Evolutionary conservation across 805 yeast species (phyloP).

Genomic region (Cyberlindnera euphorbiae): DNA sequence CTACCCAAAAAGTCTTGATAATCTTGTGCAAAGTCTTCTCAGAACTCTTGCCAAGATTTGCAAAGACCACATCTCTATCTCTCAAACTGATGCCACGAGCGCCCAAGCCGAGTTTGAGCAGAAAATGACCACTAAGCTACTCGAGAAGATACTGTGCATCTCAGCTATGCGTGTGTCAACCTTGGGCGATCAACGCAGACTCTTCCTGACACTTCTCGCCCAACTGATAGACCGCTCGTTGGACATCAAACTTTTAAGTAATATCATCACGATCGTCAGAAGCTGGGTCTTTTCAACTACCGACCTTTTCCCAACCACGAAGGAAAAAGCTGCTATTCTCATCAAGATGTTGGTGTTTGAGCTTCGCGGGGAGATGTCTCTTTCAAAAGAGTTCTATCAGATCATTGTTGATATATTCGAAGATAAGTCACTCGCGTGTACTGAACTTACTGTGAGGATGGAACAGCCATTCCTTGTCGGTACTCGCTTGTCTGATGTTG

Average conservation of each 20-base stretch:
- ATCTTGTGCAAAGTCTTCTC: constrained; percentile 71
- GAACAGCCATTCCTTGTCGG: constrained; percentile 97
- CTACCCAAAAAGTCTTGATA: constrained; percentile 69
- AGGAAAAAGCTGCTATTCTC: constrained; percentile 92
- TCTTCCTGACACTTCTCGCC: constrained; percentile 79
- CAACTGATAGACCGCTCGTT: constrained; percentile 85
- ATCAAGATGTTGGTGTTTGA: constrained; percentile 94
- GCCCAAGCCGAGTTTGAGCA: constrained; percentile 61
- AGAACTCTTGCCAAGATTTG: constrained; percentile 85
- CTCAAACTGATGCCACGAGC: constrained; percentile 34
- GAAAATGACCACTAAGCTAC: constrained; percentile 67
- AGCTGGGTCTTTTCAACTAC: constrained; percentile 84
- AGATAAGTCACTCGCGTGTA: constrained; percentile 67
- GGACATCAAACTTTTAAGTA: constrained; percentile 68
- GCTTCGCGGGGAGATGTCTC: constrained; percentile 74
- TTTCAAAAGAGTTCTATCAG: constrained; percentile 74
- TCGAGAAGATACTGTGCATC: constrained; percentile 72
- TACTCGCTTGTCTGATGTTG: constrained; percentile 74
- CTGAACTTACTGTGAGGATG: constrained; percentile 90
- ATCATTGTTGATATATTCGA: constrained; percentile 86
- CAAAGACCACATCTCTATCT: constrained; percentile 72
- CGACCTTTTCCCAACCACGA: constrained; percentile 87
- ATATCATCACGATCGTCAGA: constrained; percentile 73
- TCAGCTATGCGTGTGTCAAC: constrained; percentile 76
- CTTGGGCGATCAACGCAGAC: constrained; percentile 91